These are phyloP conservation scores for Ambrosia artemisiifolia DNA, from an alignment of 129 eudicot genomes.

Conservation along the genomic window DNA sequence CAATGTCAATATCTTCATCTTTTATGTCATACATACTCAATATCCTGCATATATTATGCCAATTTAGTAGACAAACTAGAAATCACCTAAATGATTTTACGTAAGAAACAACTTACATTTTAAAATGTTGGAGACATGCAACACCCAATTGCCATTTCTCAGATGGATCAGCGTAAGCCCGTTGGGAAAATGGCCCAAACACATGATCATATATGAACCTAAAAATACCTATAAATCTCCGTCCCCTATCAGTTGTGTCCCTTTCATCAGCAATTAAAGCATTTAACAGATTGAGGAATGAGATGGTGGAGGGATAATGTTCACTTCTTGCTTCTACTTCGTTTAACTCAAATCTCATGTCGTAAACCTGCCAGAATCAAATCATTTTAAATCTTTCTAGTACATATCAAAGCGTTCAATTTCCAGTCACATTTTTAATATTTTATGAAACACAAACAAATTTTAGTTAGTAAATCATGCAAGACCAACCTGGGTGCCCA, in stretches of 20 bases:
- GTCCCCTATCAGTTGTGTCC: slow-evolving; percentile 86
- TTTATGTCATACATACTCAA: slow-evolving; percentile 70
- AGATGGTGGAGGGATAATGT: slow-evolving; percentile 88
- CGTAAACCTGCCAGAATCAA: slow-evolving; percentile 64
- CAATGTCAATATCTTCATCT: slow-evolving; percentile 73
- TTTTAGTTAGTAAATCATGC: background rate
- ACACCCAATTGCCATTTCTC: slow-evolving; percentile 96
- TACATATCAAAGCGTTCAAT: background rate
- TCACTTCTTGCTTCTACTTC: slow-evolving; percentile 98
- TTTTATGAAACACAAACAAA: background rate
- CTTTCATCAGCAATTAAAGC: slow-evolving; percentile 84
- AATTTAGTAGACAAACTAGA: slow-evolving; percentile 1
- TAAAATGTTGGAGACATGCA: slow-evolving; percentile 92
- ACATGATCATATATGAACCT: slow-evolving; percentile 91
- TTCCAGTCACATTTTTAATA: background rate
- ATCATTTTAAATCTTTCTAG: background rate
- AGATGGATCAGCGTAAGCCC: slow-evolving; percentile 88
- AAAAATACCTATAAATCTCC: slow-evolving; percentile 86
- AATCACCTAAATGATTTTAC: background rate
- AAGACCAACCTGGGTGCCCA: slow-evolving; percentile 65
- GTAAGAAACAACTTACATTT: slow-evolving; percentile 51
- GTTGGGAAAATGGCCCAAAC: slow-evolving; percentile 91
- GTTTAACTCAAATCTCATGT: slow-evolving; percentile 90
- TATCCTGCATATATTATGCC: slow-evolving; percentile 50
- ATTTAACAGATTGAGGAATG: slow-evolving; percentile 84